Conservation (phyloP, 305 asterid genomes). For the Withania somnifera region DNA sequence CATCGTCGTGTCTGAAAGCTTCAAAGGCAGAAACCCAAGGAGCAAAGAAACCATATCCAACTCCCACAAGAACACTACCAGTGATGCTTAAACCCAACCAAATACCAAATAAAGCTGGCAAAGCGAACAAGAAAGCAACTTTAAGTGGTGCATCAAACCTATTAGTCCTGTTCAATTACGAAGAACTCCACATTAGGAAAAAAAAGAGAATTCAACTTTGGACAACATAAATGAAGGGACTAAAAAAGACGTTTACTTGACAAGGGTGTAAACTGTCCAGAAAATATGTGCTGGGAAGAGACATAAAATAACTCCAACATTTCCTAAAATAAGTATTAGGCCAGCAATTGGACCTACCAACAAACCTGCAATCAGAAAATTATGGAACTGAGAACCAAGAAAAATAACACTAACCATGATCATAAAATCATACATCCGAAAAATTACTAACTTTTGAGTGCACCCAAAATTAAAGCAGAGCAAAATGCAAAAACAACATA, state of each 20-base stretch:
- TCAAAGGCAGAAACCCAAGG: constrained; percentile 95
- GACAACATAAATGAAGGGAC: background rate
- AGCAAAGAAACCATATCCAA: constrained; percentile 91
- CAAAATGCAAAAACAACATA: constrained; percentile 64
- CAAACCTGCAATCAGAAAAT: constrained; percentile 41
- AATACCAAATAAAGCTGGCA: constrained; percentile 70
- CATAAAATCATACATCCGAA: background rate
- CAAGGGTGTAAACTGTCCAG: constrained; percentile 78
- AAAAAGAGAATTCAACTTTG: background rate
- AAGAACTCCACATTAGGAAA: background rate
- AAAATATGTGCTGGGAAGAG: constrained; percentile 79
- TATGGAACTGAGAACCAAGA: background rate
- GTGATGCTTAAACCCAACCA: constrained; percentile 93
- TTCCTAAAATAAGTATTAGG: constrained; percentile 54
- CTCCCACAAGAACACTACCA: constrained; percentile 68
- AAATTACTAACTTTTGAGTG: constrained; percentile 54
- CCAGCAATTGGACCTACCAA: constrained; percentile 75
- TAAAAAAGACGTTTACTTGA: constrained; percentile 41
- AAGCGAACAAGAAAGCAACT: constrained; percentile 55
- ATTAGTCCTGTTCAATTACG: constrained; percentile 37
- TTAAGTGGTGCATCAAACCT: constrained; percentile 77
- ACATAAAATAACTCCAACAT: constrained; percentile 71
- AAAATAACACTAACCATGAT: background rate
- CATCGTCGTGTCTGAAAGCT: constrained; percentile 63
- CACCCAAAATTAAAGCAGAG: constrained; percentile 60